Evolutionary conservation across 1,284 basidiomycete species (phyloP), one percentile per base, ranked within the genome.

Genomic region (Sanghuangporus baumii): DNA sequence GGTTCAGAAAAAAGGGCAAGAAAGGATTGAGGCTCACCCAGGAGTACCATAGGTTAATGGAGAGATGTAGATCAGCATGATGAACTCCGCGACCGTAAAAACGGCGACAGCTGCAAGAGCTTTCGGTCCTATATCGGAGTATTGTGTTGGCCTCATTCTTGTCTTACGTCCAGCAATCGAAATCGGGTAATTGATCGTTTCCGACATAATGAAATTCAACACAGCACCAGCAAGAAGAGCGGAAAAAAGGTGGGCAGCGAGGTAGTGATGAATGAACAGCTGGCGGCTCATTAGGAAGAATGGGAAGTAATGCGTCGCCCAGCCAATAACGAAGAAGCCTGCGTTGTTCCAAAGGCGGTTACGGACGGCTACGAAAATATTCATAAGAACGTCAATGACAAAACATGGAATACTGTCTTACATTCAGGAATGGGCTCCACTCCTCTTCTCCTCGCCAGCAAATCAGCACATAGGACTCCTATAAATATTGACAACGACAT

Each of bases 241-340:
- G 6, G 94, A 96, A 26, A 93, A 91, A 47, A 99, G 82, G 73
- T 96, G 94, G 0, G 94, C 93, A 5, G 96, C 96, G 7, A 99
- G 87, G 74, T 99, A 99, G 75, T 99, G 96, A 74, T 99, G 96
- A 46, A 99, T 80, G 82, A 98, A 98, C 38, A 96, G 82, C 73
- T 99, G 97, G 60, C 97, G 92, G 71, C 84, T 90, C 94, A 99
- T 98, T 40, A 98, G 82, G 87, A 93, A 99, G 84, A 99, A 99
- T 11, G 97, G 97, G 71, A 93, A 79, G 78, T 98, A 99, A 76
- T 99, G 97, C 66, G 91, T 93, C 6, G 85, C 88, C 97, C 97
- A 99, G 9, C 96, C 86, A 43, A 94, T 78, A 58, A 95, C 76
- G 84, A 99, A 98, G 81, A 98, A 98, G 40, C 96, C 94, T 23